These are phyloP conservation scores for Starmera amethionina DNA, from an alignment of 805 yeast species.

Conservation along the genomic window DNA sequence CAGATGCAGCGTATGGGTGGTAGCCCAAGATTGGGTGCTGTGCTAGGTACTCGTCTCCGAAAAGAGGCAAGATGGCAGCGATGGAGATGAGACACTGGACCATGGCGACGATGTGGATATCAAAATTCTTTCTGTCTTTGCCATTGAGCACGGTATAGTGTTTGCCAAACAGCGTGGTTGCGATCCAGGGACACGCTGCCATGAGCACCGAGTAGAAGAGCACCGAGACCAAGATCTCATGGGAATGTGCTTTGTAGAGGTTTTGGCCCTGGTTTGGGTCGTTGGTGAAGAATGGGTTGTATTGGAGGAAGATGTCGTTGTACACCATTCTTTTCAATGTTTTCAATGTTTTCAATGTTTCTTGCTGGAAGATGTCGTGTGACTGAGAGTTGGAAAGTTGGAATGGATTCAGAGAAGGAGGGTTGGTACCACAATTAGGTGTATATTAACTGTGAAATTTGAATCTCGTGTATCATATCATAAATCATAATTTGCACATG, in stretches of 20 bases:
- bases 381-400: too few species aligned
- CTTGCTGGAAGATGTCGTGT: background rate
- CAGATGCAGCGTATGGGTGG: slow-evolving; percentile 69
- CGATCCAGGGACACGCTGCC: slow-evolving; percentile 39
- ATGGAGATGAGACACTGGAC: slow-evolving; percentile 70
- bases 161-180: slow-evolving; percentile 39
- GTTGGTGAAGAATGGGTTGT: slow-evolving; percentile 21
- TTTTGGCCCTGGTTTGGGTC: slow-evolving; percentile 27
- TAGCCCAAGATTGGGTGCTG: slow-evolving; percentile 53
- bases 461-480: too few species aligned
- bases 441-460: too few species aligned
- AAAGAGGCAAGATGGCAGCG: slow-evolving; percentile 50
- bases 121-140: slow-evolving; percentile 61
- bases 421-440: too few species aligned
- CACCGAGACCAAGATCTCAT: slow-evolving; percentile 58
- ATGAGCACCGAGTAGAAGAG: slow-evolving; percentile 51
- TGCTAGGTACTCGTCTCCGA: slow-evolving; percentile 40
- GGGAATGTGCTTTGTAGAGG: slow-evolving; percentile 49
- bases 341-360: too few species aligned
- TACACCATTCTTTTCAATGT: slow-evolving; percentile 12
- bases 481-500: too few species aligned
- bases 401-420: too few species aligned
- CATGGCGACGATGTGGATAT: slow-evolving; percentile 84
- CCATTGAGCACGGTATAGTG: slow-evolving; percentile 38
- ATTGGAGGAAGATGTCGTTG: slow-evolving; percentile 9